These are phyloP conservation scores for Saccharomyces hybrid DNA, from an alignment of 1,139 yeast species.

Conservation along the genomic window DNA sequence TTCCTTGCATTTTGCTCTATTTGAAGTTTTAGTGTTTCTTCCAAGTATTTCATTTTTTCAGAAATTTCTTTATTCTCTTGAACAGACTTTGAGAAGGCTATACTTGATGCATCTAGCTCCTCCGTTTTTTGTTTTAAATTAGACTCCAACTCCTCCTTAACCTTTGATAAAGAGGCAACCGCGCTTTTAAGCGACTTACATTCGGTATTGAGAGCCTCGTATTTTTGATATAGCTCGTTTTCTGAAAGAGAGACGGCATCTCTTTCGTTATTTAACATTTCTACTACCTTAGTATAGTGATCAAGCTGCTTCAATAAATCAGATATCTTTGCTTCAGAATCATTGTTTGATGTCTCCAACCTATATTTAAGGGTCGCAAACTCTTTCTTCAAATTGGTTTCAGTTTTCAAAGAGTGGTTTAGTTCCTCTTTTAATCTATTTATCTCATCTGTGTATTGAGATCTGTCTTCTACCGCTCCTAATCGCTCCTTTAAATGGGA, in stretches of 20 bases:
- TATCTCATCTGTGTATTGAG: conserved; percentile 50
- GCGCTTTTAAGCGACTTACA: conserved; percentile 40
- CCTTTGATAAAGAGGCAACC: conserved; percentile 31
- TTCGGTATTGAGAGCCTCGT: conserved; percentile 36
- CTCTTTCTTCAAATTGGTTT: conserved; percentile 58
- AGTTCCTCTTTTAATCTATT: conserved; percentile 51
- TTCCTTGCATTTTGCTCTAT: conserved; percentile 28
- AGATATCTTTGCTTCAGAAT: conserved; percentile 46
- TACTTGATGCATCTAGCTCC: conserved; percentile 38
- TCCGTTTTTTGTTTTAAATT: conserved; percentile 43
- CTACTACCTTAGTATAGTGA: conserved; percentile 38
- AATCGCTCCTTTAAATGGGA: conserved; percentile 45
- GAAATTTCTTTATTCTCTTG: conserved; percentile 38
- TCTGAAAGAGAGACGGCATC: conserved; percentile 40
- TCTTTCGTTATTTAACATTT: conserved; percentile 41
- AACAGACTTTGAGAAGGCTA: conserved; percentile 40
- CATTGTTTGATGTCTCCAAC: conserved; percentile 47
- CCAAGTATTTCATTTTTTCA: conserved; percentile 26
- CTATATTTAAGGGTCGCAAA: conserved; percentile 55
- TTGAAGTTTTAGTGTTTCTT: conserved; percentile 29
- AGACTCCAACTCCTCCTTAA: conserved; percentile 41
- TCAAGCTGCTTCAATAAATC: conserved; percentile 46
- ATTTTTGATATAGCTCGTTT: conserved; percentile 32
- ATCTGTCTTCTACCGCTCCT: conserved; percentile 35
- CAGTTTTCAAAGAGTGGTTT: conserved; percentile 48